phyloP scores from a whole-genome alignment of 306 rosid genomes.

The Urtica urens region DNA sequence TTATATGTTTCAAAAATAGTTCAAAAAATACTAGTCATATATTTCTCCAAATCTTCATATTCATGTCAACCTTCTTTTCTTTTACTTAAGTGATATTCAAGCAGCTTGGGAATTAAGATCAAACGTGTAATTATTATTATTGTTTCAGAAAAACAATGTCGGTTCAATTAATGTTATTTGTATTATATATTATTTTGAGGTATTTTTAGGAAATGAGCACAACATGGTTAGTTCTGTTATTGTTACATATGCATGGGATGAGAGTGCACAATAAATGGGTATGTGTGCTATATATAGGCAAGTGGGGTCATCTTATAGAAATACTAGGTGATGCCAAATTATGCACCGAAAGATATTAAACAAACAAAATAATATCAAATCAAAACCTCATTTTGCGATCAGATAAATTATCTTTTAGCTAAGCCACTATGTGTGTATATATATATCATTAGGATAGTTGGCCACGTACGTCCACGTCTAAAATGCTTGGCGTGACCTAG shows the following conservation, averaged over 20 bases:
- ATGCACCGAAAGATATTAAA: constrained; percentile 9
- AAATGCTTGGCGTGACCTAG: not conserved
- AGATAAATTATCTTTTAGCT: not conserved
- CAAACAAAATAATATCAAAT: not conserved
- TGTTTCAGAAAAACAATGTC: too few relatives aligned
- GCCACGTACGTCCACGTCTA: not conserved
- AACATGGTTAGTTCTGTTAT: not conserved
- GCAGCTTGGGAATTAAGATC: not conserved
- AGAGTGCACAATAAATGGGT: not conserved
- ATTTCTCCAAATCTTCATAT: too few relatives aligned
- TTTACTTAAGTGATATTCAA: too few relatives aligned
- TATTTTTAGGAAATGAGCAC: too few relatives aligned
- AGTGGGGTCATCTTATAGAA: constrained; percentile 6
- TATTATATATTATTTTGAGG: too few relatives aligned
- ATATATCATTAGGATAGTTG: not conserved
- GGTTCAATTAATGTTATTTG: too few relatives aligned
- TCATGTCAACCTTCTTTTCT: too few relatives aligned
- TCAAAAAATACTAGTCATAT: too few relatives aligned
- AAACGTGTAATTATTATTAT: not conserved
- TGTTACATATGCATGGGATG: not conserved
- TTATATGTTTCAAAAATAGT: too few relatives aligned
- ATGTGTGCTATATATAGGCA: not conserved
- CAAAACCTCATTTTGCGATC: not conserved
- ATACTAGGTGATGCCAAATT: not conserved
- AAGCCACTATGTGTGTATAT: not conserved